Evolutionary conservation across 116 monocot species (phyloP).

Genomic region (Posidonia oceanica): DNA sequence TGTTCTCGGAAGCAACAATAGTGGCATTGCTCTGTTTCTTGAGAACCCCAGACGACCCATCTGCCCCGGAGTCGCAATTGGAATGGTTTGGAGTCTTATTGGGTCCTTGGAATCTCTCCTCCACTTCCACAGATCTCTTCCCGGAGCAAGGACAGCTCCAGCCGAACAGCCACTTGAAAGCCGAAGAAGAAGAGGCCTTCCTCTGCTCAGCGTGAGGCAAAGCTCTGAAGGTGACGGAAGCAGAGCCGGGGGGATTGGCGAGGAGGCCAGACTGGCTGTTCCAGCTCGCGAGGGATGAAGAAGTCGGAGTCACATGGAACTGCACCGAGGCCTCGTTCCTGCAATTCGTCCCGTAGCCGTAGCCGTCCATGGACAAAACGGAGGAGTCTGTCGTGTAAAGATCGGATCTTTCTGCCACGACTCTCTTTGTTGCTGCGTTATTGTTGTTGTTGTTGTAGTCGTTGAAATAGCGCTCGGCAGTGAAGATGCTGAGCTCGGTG

Average conservation of each 20-base stretch:
- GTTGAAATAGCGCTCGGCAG: slow-evolving; percentile 63
- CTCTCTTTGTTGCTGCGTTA: not conserved
- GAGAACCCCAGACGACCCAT: not conserved
- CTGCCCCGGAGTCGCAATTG: not conserved
- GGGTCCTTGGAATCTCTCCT: slow-evolving; percentile 16
- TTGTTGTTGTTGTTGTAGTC: slow-evolving; percentile 10
- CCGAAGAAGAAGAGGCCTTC: slow-evolving; percentile 6
- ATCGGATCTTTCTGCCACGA: slow-evolving; percentile 11
- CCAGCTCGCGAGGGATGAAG: slow-evolving; percentile 52
- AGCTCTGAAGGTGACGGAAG: slow-evolving; percentile 6
- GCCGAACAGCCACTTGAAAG: slow-evolving; percentile 16
- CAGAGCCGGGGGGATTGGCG: slow-evolving; percentile 10
- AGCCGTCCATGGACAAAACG: slow-evolving; percentile 11
- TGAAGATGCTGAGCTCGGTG: slow-evolving; percentile 58
- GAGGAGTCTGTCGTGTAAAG: slow-evolving; percentile 12
- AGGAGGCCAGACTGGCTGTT: slow-evolving; percentile 44
- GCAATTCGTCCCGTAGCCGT: slow-evolving; percentile 2
- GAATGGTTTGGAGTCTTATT: slow-evolving; percentile 8
- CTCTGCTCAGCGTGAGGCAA: slow-evolving; percentile 3
- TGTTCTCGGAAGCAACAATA: not conserved
- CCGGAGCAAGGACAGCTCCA: slow-evolving; percentile 45
- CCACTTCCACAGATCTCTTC: slow-evolving; percentile 35
- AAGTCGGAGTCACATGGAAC: slow-evolving; percentile 21
- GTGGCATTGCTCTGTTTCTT: not conserved
- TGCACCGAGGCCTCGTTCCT: not conserved